Conservation (phyloP, 805 yeast genomes). For the Nakazawaea populi region DNA sequence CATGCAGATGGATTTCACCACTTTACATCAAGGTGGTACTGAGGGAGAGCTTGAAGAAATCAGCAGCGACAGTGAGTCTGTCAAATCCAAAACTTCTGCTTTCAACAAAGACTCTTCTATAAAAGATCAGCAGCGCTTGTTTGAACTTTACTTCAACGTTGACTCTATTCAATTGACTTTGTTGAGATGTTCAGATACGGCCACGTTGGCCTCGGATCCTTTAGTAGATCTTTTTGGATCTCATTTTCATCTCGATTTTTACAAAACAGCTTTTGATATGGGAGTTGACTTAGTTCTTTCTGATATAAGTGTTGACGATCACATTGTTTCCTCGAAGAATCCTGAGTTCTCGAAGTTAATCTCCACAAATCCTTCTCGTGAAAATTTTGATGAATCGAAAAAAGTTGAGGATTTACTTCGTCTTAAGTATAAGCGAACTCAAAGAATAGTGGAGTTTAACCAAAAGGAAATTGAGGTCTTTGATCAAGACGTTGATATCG, state of each 20-base stretch:
- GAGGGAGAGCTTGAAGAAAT: slow-evolving; percentile 10
- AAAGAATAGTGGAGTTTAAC: slow-evolving; percentile 51
- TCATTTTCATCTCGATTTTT: slow-evolving; percentile 52
- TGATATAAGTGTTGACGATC: slow-evolving; percentile 70
- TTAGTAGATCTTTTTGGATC: slow-evolving; percentile 73
- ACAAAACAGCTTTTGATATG: slow-evolving; percentile 55
- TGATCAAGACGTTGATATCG: slow-evolving; percentile 70
- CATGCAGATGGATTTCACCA: slow-evolving; percentile 30
- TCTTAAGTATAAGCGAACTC: slow-evolving; percentile 51
- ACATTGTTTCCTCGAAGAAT: slow-evolving; percentile 55
- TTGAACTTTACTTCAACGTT: slow-evolving; percentile 72
- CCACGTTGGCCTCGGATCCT: slow-evolving; percentile 55
- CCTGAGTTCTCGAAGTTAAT: slow-evolving; percentile 63
- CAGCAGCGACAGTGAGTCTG: slow-evolving; percentile 16
- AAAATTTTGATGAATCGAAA: slow-evolving; percentile 10
- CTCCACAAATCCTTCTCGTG: slow-evolving; percentile 41
- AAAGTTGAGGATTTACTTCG: slow-evolving; percentile 47
- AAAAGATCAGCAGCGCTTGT: slow-evolving; percentile 43
- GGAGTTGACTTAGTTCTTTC: slow-evolving; percentile 57
- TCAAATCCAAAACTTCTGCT: slow-evolving; percentile 12
- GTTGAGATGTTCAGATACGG: slow-evolving; percentile 59
- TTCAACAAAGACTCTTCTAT: slow-evolving; percentile 1
- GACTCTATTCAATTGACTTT: slow-evolving; percentile 57
- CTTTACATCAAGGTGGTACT: slow-evolving; percentile 9
- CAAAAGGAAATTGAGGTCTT: slow-evolving; percentile 55